These are phyloP conservation scores for Kondoa malvinella DNA, from an alignment of 768 basidiomycete species.

Conservation along the genomic window DNA sequence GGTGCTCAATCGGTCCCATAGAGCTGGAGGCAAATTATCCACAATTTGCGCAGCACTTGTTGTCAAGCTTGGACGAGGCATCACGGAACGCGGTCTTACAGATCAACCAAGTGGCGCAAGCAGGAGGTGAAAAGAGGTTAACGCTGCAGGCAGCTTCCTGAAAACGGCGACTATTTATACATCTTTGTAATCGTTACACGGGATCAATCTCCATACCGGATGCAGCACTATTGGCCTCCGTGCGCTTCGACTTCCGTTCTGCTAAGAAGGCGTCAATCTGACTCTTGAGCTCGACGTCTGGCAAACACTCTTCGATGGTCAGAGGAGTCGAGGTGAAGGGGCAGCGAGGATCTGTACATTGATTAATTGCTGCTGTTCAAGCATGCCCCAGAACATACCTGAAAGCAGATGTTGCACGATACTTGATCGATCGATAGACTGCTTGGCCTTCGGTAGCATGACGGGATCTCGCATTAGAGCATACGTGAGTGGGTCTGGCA, in stretches of 20 bases:
- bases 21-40: neutral
- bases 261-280: slow-evolving; percentile 55
- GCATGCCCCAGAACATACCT: neutral
- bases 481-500: slow-evolving; percentile 67
- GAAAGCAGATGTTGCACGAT: slow-evolving; percentile 78
- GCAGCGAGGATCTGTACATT: neutral
- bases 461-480: slow-evolving; percentile 94
- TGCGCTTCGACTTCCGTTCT: slow-evolving; percentile 37
- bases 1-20: neutral
- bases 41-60: neutral
- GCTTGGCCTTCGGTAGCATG: slow-evolving; percentile 60
- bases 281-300: slow-evolving; percentile 53
- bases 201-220: slow-evolving; percentile 2
- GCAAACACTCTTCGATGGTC: slow-evolving; percentile 11
- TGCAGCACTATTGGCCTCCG: slow-evolving; percentile 13
- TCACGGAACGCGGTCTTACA: neutral
- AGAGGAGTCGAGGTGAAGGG: slow-evolving; percentile 7
- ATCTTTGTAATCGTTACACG: neutral
- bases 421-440: slow-evolving; percentile 67
- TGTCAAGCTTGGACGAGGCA: neutral
- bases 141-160: no score
- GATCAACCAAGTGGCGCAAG: neutral
- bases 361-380: neutral
- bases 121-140: neutral
- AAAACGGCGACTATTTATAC: neutral